Percentiles rank a stretch among this genome's conserved stretches.
Evolutionary conservation across 805 yeast genomes (phyloP).

Genomic region (Pichia scutulata): DNA sequence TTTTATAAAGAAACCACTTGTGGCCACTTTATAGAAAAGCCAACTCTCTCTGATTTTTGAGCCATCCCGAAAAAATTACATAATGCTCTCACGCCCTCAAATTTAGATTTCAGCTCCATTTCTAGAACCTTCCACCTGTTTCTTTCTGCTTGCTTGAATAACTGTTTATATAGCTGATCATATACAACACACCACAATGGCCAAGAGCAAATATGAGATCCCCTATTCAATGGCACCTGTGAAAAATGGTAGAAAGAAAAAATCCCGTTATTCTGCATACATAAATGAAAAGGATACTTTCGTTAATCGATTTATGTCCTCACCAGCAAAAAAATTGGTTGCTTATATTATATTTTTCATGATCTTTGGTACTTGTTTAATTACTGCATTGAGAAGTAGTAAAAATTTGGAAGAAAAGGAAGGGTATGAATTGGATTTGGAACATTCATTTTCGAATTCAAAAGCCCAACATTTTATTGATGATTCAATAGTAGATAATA

Average conservation of each 20-base stretch:
- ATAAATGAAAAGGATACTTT: slow-evolving; percentile 4
- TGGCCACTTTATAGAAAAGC: neutral
- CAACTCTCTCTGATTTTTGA: too few species aligned
- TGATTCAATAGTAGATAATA: neutral
- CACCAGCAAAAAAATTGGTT: slow-evolving; percentile 17
- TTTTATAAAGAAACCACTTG: neutral
- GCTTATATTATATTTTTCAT: slow-evolving; percentile 9
- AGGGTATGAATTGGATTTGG: slow-evolving; percentile 12
- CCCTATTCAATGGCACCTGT: slow-evolving; percentile 31
- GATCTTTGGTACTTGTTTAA: slow-evolving; percentile 9
- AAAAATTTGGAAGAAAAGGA: neutral
- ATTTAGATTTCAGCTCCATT: neutral
- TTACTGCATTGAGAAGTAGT: slow-evolving; percentile 4
- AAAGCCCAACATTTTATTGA: slow-evolving; percentile 4
- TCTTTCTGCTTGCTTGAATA: neutral
- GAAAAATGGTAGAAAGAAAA: slow-evolving; percentile 11
- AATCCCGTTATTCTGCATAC: slow-evolving; percentile 20
- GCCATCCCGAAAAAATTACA: neutral
- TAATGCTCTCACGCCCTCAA: neutral
- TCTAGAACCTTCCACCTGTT: neutral
- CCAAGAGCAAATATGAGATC: slow-evolving; percentile 22
- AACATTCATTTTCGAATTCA: neutral
- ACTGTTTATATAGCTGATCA: neutral
- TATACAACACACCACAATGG: neutral
- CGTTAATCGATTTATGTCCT: slow-evolving; percentile 23